Base-by-base conservation (phyloP, 208 protist species). In the Trypanosoma brucei region DNA sequence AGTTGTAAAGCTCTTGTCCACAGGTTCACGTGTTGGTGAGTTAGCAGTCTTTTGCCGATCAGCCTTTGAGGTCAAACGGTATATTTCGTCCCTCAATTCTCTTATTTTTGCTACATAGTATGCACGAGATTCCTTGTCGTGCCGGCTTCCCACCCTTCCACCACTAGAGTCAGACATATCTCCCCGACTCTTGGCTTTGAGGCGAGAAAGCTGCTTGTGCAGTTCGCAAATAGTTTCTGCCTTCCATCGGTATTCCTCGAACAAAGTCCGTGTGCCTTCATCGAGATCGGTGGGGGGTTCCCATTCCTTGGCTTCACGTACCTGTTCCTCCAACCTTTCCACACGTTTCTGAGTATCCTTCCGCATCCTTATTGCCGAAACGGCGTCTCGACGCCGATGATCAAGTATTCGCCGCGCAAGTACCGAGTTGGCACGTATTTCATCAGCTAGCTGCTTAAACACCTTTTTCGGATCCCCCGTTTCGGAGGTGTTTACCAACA, bases 321-420 rank as follows among this genome's bases (percentile, higher is more conserved):
- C 22, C 42, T 78, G 55, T 35, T 75, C 48, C 45, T 73, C 63
- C 8, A 86, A 54, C 34, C 62, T 60, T 33, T 79, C 62, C 35
- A 86, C 81, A 9, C 75, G 75, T 62, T 70, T 38, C 49, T 72
- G 52, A 5, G 70, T 62, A 9, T 69, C 75, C 36, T 81, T 68
- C n/a, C 71, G 73, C 72, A 79, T 75, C 5, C 74, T 70, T 60
- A 84, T 62, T 13, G 74, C 76, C 13, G 78, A 77, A 34, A 73
- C 68, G 48, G 73, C 68, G 55, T 91, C 81, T n/a, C 77, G 76
- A 38, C 81, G 59, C 7, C 81, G 71, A 55, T 81, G 76, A 46
- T 85, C 60, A 8, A 87, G 60, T n/a, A 70, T 62, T 11, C 83
- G 81, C 59, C 84, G 68, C 54, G 79, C 81, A 31, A 93, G 75